A percentile compares a stretch with the other conserved stretches of the same genome.
Evolutionary conservation across 2,329 filamentous ascomycete species (phyloP).

Genomic region (Exophiala sideris): DNA sequence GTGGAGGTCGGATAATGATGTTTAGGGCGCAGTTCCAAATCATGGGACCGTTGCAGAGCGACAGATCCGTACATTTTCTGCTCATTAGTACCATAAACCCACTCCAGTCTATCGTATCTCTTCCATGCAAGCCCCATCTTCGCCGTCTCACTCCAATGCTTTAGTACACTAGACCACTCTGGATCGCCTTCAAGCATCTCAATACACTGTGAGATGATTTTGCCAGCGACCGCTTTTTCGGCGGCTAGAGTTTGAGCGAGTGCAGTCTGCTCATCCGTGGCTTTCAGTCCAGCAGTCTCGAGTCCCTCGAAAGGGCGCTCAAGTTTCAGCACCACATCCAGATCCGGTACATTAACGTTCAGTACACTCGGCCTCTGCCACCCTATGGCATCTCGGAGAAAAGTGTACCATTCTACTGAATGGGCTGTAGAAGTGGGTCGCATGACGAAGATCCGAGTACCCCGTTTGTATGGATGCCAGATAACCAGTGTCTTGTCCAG

Average conservation of each 20-base stretch:
- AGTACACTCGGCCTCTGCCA: conserved; percentile 56
- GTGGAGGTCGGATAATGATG: conserved; percentile 58
- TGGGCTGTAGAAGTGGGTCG: conserved; percentile 59
- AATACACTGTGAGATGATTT: conserved; percentile 58
- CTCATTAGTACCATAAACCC: conserved; percentile 64
- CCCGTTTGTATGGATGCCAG: conserved; percentile 53
- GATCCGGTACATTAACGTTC: conserved; percentile 61
- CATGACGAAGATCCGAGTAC: conserved; percentile 61
- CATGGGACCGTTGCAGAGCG: conserved; percentile 64
- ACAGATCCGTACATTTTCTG: conserved; percentile 67
- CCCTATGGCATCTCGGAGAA: conserved; percentile 58
- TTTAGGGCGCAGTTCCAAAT: conserved; percentile 64
- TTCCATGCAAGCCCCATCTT: conserved; percentile 66
- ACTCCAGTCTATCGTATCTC: conserved; percentile 65
- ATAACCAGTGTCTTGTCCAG: conserved; percentile 66
- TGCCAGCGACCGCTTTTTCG: conserved; percentile 54
- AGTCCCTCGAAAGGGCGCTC: conserved; percentile 58
- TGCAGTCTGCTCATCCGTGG: conserved; percentile 43
- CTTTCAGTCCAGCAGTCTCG: conserved; percentile 37
- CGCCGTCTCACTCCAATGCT: conserved; percentile 56
- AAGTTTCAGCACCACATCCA: conserved; percentile 57
- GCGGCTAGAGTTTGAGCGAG: conserved; percentile 37
- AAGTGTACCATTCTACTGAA: conserved; percentile 67
- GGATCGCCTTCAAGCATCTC: conserved; percentile 54
- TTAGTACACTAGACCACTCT: conserved; percentile 59